Percentiles rank a stretch among this genome's conserved stretches.
These are phyloP conservation scores for Triglochin maritima DNA, from an alignment of 106 monocot genomes.

Conservation along the genomic window DNA sequence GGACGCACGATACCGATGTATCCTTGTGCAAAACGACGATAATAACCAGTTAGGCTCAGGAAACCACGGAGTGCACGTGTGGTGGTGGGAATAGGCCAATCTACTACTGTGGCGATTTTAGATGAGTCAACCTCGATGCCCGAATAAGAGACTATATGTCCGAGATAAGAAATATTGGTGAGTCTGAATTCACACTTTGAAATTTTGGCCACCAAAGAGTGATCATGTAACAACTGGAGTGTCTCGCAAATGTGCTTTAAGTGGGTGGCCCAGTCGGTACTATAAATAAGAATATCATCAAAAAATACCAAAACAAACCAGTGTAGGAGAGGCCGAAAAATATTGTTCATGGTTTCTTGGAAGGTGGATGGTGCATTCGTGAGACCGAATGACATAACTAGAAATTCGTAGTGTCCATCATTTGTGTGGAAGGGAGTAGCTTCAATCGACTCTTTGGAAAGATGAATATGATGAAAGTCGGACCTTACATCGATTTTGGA, in stretches of 20 bases:
- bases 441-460: not conserved
- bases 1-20: not conserved
- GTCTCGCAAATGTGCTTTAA: not conserved
- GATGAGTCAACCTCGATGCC: not conserved
- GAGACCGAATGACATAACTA: constrained; percentile 8
- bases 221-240: not conserved
- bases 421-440: not conserved
- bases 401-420: constrained; percentile 6
- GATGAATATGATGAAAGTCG: constrained; percentile 1
- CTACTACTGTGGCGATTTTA: not conserved
- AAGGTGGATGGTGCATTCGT: not conserved
- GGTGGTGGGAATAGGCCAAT: not conserved
- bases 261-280: not conserved
- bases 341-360: constrained; percentile 3
- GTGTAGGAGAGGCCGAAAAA: not conserved
- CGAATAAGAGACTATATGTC: not conserved
- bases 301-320: not conserved
- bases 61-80: not conserved
- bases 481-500: constrained; percentile 2
- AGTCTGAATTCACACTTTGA: too few relatives aligned
- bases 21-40: not conserved
- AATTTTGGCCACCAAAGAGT: too few relatives aligned
- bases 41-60: constrained; percentile 1
- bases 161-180: not conserved
- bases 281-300: constrained; percentile 7